Base-by-base conservation (phyloP, 2,329 filamentous ascomycete genomes). In the Hypoxylon sp. region DNA sequence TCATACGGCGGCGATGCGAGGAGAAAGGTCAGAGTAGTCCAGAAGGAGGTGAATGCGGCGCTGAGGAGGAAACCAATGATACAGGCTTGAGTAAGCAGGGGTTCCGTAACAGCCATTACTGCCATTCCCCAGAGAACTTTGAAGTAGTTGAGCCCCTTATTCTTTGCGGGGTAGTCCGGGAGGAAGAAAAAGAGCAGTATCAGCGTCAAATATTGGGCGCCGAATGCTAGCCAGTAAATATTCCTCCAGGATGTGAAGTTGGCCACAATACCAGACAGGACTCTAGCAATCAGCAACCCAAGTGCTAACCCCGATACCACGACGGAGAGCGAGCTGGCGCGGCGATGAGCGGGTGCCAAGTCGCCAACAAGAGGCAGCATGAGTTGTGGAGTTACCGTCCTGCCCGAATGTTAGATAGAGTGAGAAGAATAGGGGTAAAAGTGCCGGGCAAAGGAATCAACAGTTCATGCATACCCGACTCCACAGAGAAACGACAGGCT, bases 21-120 rank as follows among this genome's bases (percentile, higher is more conserved):
- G 4, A 96, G 83, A 74, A 96, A 96, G 0, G 91, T 95, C 37
- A 96, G 78, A 0, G 92, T 95, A 0, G 90, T 92, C 90, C 90
- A 92, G 80, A 89, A 78, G 2, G 73, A 76, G 1, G 89, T 91
- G 75, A 91, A 91, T 1, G 85, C 87, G 0, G 84, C 83, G 5
- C 84, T 83, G 4, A 78, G 46, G 8, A 77, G 45, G 46, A 76
- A 78, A 2, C 75, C 75, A 11, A 73, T 74, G 1, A 77, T 41
- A 60, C 88, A 90, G 0, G 88, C 84, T 72, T 91, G 89, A 0
- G 90, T 82, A 0, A 92, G 82, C 0, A 90, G 78, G 0, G 90
- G 87, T 58, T 90, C 82, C 25, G 82, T 82, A 55, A 82, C 76
- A 14, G 88, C 78, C 77, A 91, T 84, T n/a, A 81, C 75, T 4